Evolutionary conservation across 2,329 filamentous ascomycete species (phyloP).

Genomic region (Raffaelea arxii): DNA sequence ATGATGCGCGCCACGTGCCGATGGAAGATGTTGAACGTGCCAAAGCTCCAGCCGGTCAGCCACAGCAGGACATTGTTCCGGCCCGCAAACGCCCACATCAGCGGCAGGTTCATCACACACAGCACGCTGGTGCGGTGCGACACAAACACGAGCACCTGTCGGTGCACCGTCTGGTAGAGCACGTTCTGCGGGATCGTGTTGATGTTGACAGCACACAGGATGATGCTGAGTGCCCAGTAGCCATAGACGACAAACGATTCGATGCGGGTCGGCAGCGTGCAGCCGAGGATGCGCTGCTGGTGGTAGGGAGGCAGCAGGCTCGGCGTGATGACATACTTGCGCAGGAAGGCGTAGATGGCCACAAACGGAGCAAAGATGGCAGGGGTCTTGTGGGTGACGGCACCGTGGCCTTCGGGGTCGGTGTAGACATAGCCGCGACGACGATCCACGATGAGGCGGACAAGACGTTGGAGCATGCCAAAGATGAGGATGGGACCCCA

Average conservation of each 20-base stretch:
- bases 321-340: slow-evolving; percentile 11
- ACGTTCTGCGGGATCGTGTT: slow-evolving; percentile 4
- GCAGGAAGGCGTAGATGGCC: background rate
- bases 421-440: slow-evolving; percentile 6
- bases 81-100: slow-evolving; percentile 42
- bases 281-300: slow-evolving; percentile 10
- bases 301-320: slow-evolving; percentile 11
- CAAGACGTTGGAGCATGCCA: slow-evolving; percentile 7
- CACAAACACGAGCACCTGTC: background rate
- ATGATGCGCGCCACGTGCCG: slow-evolving; percentile 54
- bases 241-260: slow-evolving; percentile 11
- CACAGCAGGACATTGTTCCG: slow-evolving; percentile 58
- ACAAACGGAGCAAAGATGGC: background rate
- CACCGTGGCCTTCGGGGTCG: slow-evolving; percentile 4
- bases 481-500: slow-evolving; percentile 10
- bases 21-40: slow-evolving; percentile 58
- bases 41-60: slow-evolving; percentile 60
- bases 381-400: background rate
- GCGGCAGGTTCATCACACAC: slow-evolving; percentile 6
- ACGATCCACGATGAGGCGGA: slow-evolving; percentile 2
- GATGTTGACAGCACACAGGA: slow-evolving; percentile 6
- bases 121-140: background rate
- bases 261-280: slow-evolving; percentile 13
- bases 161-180: background rate
- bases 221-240: slow-evolving; percentile 12